phyloP scores from a whole-genome alignment of 2,329 filamentous ascomycete species.

The Hawksworthiomyces lignivorus region DNA sequence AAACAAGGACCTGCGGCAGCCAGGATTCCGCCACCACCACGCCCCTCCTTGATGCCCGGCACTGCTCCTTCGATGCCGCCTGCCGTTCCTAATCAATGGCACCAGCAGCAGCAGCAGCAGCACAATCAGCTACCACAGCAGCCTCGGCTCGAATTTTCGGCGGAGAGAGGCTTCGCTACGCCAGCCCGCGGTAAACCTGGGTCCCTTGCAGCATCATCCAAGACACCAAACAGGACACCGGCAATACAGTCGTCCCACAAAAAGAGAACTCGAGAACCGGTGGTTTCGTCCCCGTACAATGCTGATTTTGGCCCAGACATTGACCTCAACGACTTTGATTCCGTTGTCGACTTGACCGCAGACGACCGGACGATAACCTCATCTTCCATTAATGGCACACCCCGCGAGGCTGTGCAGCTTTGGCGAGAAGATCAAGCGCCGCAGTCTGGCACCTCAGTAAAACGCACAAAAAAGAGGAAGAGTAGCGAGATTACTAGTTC shows the following conservation, averaged over 20 bases:
- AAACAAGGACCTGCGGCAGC: neutral
- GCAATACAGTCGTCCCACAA: neutral
- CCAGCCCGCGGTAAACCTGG: slow-evolving; percentile 5
- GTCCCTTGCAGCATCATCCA: neutral
- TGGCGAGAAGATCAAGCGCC: slow-evolving; percentile 36
- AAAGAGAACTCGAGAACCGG: slow-evolving; percentile 16
- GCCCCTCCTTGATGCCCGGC: neutral
- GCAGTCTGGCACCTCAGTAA: slow-evolving; percentile 29
- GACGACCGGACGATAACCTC: slow-evolving; percentile 18
- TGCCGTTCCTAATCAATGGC: slow-evolving; percentile 17
- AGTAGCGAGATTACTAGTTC: slow-evolving; percentile 33
- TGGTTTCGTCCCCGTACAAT: slow-evolving; percentile 21
- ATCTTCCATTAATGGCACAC: slow-evolving; percentile 4
- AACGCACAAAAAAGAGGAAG: slow-evolving; percentile 44
- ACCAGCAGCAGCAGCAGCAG: slow-evolving; percentile 23
- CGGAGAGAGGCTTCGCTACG: slow-evolving; percentile 21
- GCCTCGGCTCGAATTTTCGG: slow-evolving; percentile 29
- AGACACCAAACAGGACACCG: slow-evolving; percentile 1
- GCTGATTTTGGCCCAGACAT: slow-evolving; percentile 17
- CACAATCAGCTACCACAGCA: neutral
- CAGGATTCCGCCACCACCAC: neutral
- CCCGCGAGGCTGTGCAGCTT: slow-evolving; percentile 27
- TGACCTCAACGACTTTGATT: slow-evolving; percentile 21
- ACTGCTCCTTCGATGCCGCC: slow-evolving; percentile 3
- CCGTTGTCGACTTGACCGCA: slow-evolving; percentile 26